Evolutionary conservation across 2,329 filamentous ascomycete genomes (phyloP), one percentile per base, ranked within the genome.

Genomic region (Calonectria hongkongensis): DNA sequence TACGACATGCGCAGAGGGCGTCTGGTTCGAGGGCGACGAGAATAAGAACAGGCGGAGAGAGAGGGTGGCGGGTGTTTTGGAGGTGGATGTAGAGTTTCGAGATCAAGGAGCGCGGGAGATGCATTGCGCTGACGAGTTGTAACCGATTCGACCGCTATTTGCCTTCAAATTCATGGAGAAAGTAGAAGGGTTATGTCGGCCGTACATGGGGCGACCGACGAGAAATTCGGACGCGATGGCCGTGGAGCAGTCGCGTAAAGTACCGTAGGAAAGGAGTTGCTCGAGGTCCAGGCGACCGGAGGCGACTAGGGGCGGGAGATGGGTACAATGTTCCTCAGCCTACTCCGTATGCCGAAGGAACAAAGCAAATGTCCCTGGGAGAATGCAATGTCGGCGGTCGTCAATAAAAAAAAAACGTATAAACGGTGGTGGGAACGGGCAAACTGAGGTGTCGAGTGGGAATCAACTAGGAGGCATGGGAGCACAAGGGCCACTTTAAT

Each of bases 21-120:
- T 99, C 97, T 68, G 97, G 95, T 82, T 98, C 96, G 82, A 98
- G 94, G 43, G 96, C 94, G 76, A 96, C 96, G 70, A 99, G 94
- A 75, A 99, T 92, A 30, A 98, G 90, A 67, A 98, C 95, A 0
- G 96, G 96, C 47, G 96, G 94, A 21, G 95, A 97, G 65, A 96
- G 91, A n/a, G 96, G 94, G 82, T 98, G 95, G 77, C 96, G 93
- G 54, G 94, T 94, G 84, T 91, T 92, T 84, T 97, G 92, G 70
- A 99, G 94, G 85, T 98, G 94, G 73, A 91, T 90, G 88, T 99
- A 99, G 80, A 98, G 92, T 80, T 96, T 96, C 63, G 95, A 94
- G 82, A 98, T 94, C 76, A 98, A 90, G 76, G 91, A 90, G 77
- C 97, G 94, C 81, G 96, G 97, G 75, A 99, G 93, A 92, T 98